Percentiles rank a stretch among this genome's conserved stretches.
Evolutionary conservation across 2,329 filamentous ascomycete species (phyloP).

Genomic region (Venturia carpophila): DNA sequence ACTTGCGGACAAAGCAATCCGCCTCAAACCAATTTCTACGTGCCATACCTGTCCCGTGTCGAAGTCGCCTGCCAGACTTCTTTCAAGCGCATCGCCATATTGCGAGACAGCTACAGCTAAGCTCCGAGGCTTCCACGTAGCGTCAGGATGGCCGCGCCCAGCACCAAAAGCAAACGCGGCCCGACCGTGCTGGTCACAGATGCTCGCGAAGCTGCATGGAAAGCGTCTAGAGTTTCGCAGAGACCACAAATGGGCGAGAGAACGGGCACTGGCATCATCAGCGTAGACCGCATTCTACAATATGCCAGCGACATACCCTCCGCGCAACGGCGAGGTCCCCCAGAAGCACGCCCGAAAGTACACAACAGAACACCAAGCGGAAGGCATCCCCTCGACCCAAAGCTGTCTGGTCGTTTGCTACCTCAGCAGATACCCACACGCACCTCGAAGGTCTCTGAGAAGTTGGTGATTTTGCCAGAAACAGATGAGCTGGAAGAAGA

Average conservation of each 20-base stretch:
- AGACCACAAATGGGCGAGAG: constrained; percentile 31
- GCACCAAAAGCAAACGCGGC: constrained; percentile 31
- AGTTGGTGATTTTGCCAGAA: constrained; percentile 89
- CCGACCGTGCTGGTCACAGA: constrained; percentile 56
- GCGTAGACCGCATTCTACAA: constrained; percentile 89
- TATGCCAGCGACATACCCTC: constrained; percentile 93
- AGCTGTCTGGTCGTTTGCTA: constrained; percentile 48
- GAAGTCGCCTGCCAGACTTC: too few species aligned
- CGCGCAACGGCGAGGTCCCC: constrained; percentile 73
- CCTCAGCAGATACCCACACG: constrained; percentile 65
- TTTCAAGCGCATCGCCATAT: too few species aligned
- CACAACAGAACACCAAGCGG: constrained; percentile 43
- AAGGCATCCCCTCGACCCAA: constrained; percentile 46
- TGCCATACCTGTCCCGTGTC: too few species aligned
- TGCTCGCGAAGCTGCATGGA: constrained; percentile 40
- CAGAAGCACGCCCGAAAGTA: constrained; percentile 40
- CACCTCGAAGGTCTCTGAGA: constrained; percentile 91
- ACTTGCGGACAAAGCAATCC: too few species aligned
- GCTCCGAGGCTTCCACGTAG: neutral
- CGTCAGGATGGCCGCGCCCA: constrained; percentile 17
- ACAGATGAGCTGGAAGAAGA: constrained; percentile 48
- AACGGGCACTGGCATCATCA: constrained; percentile 61
- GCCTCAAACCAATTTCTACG: too few species aligned
- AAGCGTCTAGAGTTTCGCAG: constrained; percentile 28
- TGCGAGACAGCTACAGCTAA: neutral